These are phyloP conservation scores for Amanita fuliginea DNA, from an alignment of 768 basidiomycete species.

Conservation along the genomic window DNA sequence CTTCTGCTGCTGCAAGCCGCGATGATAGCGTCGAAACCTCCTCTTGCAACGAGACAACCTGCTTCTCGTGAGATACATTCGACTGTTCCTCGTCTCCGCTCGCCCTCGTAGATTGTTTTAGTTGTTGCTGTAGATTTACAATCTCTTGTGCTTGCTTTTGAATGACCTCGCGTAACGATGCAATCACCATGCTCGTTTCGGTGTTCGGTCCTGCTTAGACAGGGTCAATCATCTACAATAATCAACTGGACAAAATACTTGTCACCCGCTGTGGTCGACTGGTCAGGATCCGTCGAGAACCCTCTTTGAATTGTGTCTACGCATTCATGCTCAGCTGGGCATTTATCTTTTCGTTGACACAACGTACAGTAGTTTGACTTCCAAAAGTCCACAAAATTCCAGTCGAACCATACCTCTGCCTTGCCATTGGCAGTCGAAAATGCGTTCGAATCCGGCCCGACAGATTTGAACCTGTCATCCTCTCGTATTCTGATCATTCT, in stretches of 20 bases:
- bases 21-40: conserved; percentile 35
- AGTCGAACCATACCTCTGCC: conserved; percentile 95
- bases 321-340: background rate
- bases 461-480: conserved; percentile 84
- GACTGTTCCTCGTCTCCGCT: conserved; percentile 26
- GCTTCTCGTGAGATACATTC: background rate
- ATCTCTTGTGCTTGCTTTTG: conserved; percentile 75
- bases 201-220: conserved; percentile 44
- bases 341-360: background rate
- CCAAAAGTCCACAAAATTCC: conserved; percentile 97
- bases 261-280: conserved; percentile 51
- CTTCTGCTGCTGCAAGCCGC: conserved; percentile 41
- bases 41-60: conserved; percentile 28
- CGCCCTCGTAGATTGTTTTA: conserved; percentile 29
- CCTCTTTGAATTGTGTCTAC: conserved; percentile 71
- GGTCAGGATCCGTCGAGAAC: conserved; percentile 57
- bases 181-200: conserved; percentile 73
- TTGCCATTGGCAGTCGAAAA: conserved; percentile 41
- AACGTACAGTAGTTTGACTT: conserved; percentile 91
- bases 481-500: conserved; percentile 83
- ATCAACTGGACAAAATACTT: conserved; percentile 13
- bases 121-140: conserved; percentile 48
- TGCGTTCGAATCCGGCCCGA: conserved; percentile 80
- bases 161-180: conserved; percentile 76
- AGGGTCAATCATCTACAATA: conserved; percentile 1